A percentile compares a stretch with the other conserved stretches of the same genome.
These are phyloP conservation scores for Eragrostis tef DNA, from an alignment of 202 grass and related monocot genomes.

Conservation along the genomic window DNA sequence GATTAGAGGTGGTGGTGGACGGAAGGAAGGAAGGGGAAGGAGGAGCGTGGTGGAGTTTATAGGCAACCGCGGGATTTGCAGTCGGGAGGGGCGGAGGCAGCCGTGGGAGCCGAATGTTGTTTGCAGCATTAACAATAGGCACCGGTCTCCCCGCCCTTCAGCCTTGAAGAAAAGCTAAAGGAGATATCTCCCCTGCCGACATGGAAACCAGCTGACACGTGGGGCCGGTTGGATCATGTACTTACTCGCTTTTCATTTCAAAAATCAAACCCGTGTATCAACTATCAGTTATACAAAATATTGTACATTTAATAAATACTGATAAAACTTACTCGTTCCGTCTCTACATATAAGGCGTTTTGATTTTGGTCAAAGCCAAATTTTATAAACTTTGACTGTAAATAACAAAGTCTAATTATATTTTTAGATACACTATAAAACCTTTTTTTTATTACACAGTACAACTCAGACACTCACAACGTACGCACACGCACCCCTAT, in stretches of 20 bases:
- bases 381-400: too few relatives aligned
- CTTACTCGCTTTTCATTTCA: too few relatives aligned
- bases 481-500: too few relatives aligned
- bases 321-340: too few relatives aligned
- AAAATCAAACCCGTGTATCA: too few relatives aligned
- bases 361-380: too few relatives aligned
- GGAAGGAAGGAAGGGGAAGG: neutral
- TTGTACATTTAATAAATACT: too few relatives aligned
- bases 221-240: neutral
- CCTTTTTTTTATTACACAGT: neutral
- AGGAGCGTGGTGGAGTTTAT: neutral
- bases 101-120: neutral
- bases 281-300: too few relatives aligned
- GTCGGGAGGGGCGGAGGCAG: neutral
- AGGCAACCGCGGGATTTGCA: neutral
- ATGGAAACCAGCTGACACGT: neutral
- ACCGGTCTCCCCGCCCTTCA: neutral
- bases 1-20: neutral
- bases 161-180: neutral
- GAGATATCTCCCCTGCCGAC: slow-evolving; percentile 8
- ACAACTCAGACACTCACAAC: too few relatives aligned
- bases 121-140: neutral
- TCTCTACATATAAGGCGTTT: too few relatives aligned
- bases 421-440: too few relatives aligned
- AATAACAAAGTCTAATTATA: too few relatives aligned